Evolutionary conservation across 768 basidiomycete species (phyloP).

Genomic region (Myochromella boudieri): DNA sequence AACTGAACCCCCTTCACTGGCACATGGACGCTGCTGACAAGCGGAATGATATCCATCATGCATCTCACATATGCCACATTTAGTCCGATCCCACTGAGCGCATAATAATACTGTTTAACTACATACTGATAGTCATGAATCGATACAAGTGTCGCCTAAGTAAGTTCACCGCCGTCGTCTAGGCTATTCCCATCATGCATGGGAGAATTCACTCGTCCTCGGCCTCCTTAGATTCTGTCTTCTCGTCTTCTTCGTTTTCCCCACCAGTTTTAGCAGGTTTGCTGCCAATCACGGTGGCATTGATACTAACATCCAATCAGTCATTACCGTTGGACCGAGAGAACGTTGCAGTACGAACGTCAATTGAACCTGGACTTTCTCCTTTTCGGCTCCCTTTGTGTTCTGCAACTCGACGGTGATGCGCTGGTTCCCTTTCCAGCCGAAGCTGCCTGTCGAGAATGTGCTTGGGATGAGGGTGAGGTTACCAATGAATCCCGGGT

Average conservation of each 20-base stretch:
- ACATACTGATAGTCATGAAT: too few relatives aligned
- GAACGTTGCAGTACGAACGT: conserved; percentile 46
- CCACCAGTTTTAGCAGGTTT: conserved; percentile 47
- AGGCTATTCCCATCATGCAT: too few relatives aligned
- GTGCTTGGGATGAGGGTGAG: conserved; percentile 55
- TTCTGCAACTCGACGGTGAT: conserved; percentile 63
- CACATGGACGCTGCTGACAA: too few relatives aligned
- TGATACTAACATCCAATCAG: conserved; percentile 47
- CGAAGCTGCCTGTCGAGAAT: conserved; percentile 77
- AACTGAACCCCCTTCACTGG: too few relatives aligned
- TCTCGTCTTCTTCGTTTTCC: conserved; percentile 33
- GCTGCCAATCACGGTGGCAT: conserved; percentile 74
- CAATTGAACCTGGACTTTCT: conserved; percentile 72
- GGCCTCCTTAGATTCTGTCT: conserved; percentile 22
- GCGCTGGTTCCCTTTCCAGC: conserved; percentile 79
- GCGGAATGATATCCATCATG: conserved; percentile 4
- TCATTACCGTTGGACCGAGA: not conserved
- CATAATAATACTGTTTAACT: too few relatives aligned
- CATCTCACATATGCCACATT: too few relatives aligned
- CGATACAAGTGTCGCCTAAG: too few relatives aligned
- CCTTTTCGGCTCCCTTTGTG: conserved; percentile 47
- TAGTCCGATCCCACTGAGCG: too few relatives aligned
- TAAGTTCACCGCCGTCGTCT: too few relatives aligned
- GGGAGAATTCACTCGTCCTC: conserved; percentile 25
- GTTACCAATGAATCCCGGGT: conserved; percentile 62